Base-by-base conservation (phyloP, 2,329 filamentous ascomycete genomes). In the Trichoderma oligosporum region DNA sequence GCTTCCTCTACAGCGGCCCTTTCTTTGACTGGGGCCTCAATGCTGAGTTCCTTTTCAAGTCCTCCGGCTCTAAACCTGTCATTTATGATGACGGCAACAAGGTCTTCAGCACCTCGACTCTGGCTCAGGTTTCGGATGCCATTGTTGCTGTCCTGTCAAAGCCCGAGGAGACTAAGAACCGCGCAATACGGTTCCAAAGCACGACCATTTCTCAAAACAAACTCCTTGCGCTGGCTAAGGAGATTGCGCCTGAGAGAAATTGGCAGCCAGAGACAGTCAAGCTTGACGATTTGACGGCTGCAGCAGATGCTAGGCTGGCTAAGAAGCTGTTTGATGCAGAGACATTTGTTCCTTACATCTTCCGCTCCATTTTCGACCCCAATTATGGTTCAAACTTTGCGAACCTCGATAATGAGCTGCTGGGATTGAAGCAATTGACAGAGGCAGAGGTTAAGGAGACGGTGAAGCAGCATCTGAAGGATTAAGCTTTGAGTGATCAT, bases 1-100 rank as follows among this genome's bases (percentile, higher is more conserved):
- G 80, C 0, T 71, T 73, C 16, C 67, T 87, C 2, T 71, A 78
- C 22, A 82, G 74, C 53, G 79, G 79, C 0, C 68, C 73, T 0
- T 86, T 87, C 68, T 77, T 86, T 57, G 84, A 87, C 66, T 85
- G 79, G 82, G 75, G 74, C 7, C 46, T 78, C 4, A 35, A 67
- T 60, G 41, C 67, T 1, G 69, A 69, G 2, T 78, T 84, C 62
- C 47, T 82, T 4, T 49, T 82, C 1, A 72, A 80, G 57, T 42
- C 66, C 1, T 69, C 71, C 7, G 67, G 71, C 1, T 70, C 73
- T 1, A 74, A 71, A 35, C 71, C 74, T 0, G 71, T 63, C 0
- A 63, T 85, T 0, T 76, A 73, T 56, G 78, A 84, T 58, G 77
- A 76, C 1, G 83, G 83, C 0, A 71, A 82, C 29, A 59, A 61